Conservation (phyloP, 495 filamentous ascomycete species). For the Penicillium coprophilum region DNA sequence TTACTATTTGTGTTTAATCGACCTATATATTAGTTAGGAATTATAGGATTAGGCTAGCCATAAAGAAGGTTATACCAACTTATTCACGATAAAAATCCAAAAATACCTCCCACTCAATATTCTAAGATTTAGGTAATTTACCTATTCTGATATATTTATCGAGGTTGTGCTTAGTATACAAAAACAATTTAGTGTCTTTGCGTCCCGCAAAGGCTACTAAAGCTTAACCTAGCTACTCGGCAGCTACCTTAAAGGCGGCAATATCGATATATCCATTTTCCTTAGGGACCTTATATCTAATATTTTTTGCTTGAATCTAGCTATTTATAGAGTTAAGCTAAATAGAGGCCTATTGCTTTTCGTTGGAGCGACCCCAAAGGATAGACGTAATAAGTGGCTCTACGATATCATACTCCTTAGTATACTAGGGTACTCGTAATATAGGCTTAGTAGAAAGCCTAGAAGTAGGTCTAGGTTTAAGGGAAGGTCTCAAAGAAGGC, state of each 20-base stretch:
- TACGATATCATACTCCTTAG: slow-evolving; percentile 1
- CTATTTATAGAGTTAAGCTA: background rate
- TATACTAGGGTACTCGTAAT: background rate
- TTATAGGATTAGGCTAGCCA: background rate
- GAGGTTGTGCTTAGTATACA: background rate
- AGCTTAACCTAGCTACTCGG: slow-evolving; percentile 1
- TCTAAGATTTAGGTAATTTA: background rate
- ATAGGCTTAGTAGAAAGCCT: background rate
- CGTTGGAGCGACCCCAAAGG: background rate
- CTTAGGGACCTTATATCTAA: background rate
- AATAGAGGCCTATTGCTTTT: slow-evolving; percentile 1
- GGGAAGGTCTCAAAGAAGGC: background rate
- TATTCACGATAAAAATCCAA: slow-evolving; percentile 1
- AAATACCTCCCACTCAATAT: background rate
- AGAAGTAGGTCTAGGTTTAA: background rate
- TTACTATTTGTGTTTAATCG: background rate
- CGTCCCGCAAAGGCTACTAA: background rate
- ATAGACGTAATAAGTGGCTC: background rate
- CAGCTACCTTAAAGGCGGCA: slow-evolving; percentile 1
- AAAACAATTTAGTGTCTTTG: background rate
- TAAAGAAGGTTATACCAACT: background rate
- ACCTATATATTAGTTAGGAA: background rate
- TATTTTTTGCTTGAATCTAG: background rate
- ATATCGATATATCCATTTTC: background rate
- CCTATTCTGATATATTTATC: background rate